Base-by-base conservation (phyloP, 495 filamentous ascomycete species). In the Penicillium desertorum region DNA sequence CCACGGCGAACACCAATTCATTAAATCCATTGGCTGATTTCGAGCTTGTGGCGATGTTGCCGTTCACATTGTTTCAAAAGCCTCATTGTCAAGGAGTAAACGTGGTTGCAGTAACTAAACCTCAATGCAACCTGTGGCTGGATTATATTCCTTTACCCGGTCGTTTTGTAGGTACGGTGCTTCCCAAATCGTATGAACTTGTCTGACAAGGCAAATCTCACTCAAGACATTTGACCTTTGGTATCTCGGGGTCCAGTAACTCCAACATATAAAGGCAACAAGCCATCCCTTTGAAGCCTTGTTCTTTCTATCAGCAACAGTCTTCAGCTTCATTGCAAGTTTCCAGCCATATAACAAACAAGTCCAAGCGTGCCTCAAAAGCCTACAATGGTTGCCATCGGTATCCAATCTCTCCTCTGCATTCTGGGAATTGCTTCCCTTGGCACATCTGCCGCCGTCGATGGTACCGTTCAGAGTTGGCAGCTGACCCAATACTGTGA, bases 381-480 rank as follows among this genome's bases (percentile, higher is more conserved):
- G 16, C 22, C 30, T 34, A 45, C 4, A 37, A 67, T 69, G 66
- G 49, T 55, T 39, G 46, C 30, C n/a, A 27, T 37, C 16, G 56
- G 17, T 37, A 45, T 54, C 29, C 43, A 16, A 27, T 46, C 48
- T 30, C 4, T 65, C 25, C 2, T 64, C 5, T 61, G 44, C 20
- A 54, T 56, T 16, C 25, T 69, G 42, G 59, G 64, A 16, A 19
- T 69, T 16, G 47, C 52, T 3, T 56, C 53, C 32, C 23, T 65
- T 23, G 60, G 34, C 2, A 12, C 62, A 4, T 54, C 66, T 14
- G 48, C 52, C 2, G 47, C 59, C 3, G 36, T 63, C 11, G 43
- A 63, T 9, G 9, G 34, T 11, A 20, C 41, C 2, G 14, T 36
- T 4, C 19, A 51, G 19, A n/a, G 2, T 1, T 20, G 14, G 17